Evolutionary conservation across 768 basidiomycete genomes (phyloP).

Genomic region (Dentipellis sp.): DNA sequence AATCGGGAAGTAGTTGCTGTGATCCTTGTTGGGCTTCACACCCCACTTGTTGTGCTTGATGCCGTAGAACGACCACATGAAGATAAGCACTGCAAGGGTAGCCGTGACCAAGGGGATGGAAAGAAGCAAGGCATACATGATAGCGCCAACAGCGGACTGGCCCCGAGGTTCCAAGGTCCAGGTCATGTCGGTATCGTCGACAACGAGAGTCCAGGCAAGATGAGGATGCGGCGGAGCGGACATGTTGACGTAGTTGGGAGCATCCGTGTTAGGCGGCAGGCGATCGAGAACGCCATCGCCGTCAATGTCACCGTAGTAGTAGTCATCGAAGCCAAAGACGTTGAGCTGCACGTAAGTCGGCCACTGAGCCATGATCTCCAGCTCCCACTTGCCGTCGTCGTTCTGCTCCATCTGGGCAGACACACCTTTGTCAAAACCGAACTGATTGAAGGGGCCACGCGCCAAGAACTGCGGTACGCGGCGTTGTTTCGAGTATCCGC

Average conservation of each 20-base stretch:
- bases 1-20: slow-evolving; percentile 84
- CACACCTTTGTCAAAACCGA: slow-evolving; percentile 87
- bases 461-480: slow-evolving; percentile 83
- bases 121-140: slow-evolving; percentile 80
- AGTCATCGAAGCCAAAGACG: slow-evolving; percentile 86
- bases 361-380: slow-evolving; percentile 87
- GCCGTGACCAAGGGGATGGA: slow-evolving; percentile 82
- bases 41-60: slow-evolving; percentile 93
- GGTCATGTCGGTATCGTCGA: slow-evolving; percentile 67
- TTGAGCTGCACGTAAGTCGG: slow-evolving; percentile 86
- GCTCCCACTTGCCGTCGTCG: slow-evolving; percentile 64
- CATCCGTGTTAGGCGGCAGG: slow-evolving; percentile 78
- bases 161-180: slow-evolving; percentile 83
- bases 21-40: slow-evolving; percentile 60
- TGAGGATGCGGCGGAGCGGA: slow-evolving; percentile 84
- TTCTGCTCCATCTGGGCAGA: slow-evolving; percentile 57
- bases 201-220: slow-evolving; percentile 76
- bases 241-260: slow-evolving; percentile 86
- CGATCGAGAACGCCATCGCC: slow-evolving; percentile 85
- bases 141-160: slow-evolving; percentile 67
- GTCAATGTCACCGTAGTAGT: slow-evolving; percentile 87
- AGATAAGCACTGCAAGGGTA: slow-evolving; percentile 70
- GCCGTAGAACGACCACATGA: slow-evolving; percentile 96
- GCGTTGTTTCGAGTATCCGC: slow-evolving; percentile 47
- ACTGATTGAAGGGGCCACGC: slow-evolving; percentile 84